These are phyloP conservation scores for Botrytis galanthina DNA, from an alignment of 2,329 filamentous ascomycete species.

Conservation along the genomic window DNA sequence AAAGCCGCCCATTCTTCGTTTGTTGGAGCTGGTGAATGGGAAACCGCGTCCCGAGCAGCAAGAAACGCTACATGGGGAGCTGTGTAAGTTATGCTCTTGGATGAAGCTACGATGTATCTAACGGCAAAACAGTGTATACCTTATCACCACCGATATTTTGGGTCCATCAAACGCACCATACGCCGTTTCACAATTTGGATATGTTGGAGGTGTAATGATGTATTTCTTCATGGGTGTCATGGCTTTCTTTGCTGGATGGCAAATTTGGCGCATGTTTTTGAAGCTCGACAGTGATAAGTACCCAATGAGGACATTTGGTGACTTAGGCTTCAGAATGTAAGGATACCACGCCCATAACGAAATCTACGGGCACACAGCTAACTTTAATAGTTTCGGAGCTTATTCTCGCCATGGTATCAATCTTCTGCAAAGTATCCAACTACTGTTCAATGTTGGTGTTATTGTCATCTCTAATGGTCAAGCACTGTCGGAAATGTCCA, in stretches of 20 bases:
- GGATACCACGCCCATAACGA: background rate
- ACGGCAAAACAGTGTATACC: constrained; percentile 32
- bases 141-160: constrained; percentile 29
- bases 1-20: background rate
- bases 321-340: constrained; percentile 45
- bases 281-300: constrained; percentile 28
- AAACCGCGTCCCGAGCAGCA: constrained; percentile 45
- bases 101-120: background rate
- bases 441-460: constrained; percentile 51
- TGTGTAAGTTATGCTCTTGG: constrained; percentile 31
- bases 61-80: constrained; percentile 48
- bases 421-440: constrained; percentile 46
- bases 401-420: constrained; percentile 48
- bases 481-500: constrained; percentile 52
- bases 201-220: constrained; percentile 19
- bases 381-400: constrained; percentile 39
- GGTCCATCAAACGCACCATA: constrained; percentile 23
- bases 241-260: constrained; percentile 28
- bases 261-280: constrained; percentile 30
- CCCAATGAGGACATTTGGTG: constrained; percentile 27
- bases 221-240: constrained; percentile 30
- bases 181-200: constrained; percentile 20
- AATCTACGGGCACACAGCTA: background rate
- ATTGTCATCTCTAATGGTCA: constrained; percentile 53
- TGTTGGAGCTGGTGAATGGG: constrained; percentile 42